A percentile compares a stretch with the other conserved stretches of the same genome.
Evolutionary conservation across 1,284 basidiomycete species (phyloP).

Genomic region (Inonotus obliquus): DNA sequence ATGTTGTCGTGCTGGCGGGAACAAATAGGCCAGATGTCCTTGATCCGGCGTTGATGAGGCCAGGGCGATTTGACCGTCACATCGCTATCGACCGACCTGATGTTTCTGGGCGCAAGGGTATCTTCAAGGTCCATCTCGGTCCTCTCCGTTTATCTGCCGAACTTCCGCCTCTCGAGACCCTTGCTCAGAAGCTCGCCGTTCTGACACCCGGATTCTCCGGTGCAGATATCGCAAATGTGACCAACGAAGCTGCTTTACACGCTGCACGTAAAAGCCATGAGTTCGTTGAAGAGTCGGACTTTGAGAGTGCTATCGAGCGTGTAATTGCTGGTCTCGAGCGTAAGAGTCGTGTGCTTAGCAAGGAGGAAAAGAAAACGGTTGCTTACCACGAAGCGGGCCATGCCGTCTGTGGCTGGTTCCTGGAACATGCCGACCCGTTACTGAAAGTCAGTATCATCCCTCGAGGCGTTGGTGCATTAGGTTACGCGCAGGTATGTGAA

Average conservation of each 20-base stretch:
- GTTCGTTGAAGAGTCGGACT: constrained; percentile 79
- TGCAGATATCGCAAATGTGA: constrained; percentile 98
- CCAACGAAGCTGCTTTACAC: constrained; percentile 95
- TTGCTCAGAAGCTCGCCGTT: constrained; percentile 91
- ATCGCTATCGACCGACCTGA: constrained; percentile 96
- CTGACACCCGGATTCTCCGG: constrained; percentile 98
- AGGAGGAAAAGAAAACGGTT: constrained; percentile 98
- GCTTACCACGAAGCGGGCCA: constrained; percentile 99
- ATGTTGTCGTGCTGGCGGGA: constrained; percentile 94
- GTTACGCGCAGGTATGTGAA: constrained; percentile 82
- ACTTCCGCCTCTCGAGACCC: constrained; percentile 52
- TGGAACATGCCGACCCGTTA: constrained; percentile 95
- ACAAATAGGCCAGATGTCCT: constrained; percentile 97
- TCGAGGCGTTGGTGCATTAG: constrained; percentile 91
- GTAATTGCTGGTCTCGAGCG: constrained; percentile 97
- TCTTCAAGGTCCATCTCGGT: constrained; percentile 90
- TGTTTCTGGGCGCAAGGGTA: constrained; percentile 89
- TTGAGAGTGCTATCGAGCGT: constrained; percentile 96
- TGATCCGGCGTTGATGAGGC: constrained; percentile 92
- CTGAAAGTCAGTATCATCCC: constrained; percentile 99
- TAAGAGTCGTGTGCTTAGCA: constrained; percentile 89
- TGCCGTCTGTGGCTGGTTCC: constrained; percentile 97
- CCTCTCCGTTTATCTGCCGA: constrained; percentile 71
- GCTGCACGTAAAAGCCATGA: constrained; percentile 86
- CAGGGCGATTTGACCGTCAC: constrained; percentile 96